phyloP scores from a whole-genome alignment of 192 early-diverging fungal genomes.

The Haplosporangium gracile region DNA sequence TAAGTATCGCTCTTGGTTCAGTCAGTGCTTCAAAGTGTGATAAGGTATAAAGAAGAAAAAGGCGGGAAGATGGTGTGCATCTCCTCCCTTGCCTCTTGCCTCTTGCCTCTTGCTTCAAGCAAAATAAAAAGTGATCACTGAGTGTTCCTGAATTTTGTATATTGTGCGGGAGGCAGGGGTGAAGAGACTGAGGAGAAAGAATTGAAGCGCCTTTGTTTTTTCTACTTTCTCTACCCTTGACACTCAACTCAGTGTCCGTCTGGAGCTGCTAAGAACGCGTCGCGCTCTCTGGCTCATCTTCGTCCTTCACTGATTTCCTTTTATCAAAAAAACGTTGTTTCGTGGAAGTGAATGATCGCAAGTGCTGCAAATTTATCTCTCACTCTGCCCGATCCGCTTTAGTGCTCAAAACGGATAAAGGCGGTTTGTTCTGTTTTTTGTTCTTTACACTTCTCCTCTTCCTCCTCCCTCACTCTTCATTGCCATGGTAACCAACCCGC shows the following conservation, averaged over 20 bases:
- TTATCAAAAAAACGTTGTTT: conserved; percentile 4
- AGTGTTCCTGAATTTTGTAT: not conserved
- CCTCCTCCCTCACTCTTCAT: not conserved
- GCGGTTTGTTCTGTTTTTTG: not conserved
- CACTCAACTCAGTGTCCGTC: too few relatives aligned
- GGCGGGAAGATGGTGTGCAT: not conserved
- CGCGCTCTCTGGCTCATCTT: too few relatives aligned
- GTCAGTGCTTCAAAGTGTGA: too few relatives aligned
- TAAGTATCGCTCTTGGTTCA: too few relatives aligned
- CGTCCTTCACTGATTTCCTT: too few relatives aligned
- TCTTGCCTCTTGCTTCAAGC: too few relatives aligned
- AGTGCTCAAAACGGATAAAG: not conserved
- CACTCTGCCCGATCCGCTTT: not conserved
- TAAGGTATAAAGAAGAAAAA: not conserved
- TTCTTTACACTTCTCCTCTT: conserved; percentile 2
- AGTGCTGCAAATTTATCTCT: not conserved
- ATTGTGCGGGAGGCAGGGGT: too few relatives aligned
- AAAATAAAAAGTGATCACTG: not conserved
- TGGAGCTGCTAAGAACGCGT: too few relatives aligned
- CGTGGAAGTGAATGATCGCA: not conserved
- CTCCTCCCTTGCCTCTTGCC: too few relatives aligned
- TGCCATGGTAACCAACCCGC: conserved; percentile 6
- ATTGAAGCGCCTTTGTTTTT: too few relatives aligned
- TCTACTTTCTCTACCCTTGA: too few relatives aligned
- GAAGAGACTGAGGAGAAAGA: too few relatives aligned